Evolutionary conservation across 495 filamentous ascomycete species (phyloP), one percentile per base, ranked within the genome.

Genomic region (Penicillium atrosanguineum): DNA sequence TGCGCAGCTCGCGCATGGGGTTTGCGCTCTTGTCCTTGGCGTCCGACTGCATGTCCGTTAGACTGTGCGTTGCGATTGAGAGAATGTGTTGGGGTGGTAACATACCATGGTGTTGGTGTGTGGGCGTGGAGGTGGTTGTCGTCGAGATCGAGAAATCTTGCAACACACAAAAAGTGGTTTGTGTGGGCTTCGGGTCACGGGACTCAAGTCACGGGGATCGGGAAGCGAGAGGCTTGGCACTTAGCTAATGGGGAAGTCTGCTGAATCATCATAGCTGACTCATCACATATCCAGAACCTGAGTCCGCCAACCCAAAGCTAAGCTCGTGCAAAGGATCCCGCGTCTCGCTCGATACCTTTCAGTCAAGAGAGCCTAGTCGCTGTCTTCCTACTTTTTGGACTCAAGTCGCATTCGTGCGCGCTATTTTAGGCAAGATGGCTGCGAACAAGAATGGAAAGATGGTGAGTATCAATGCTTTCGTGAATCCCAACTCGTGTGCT

Each of bases 1-100:
- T 96, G 81, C 90, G 89, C 73, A 99, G 89, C 82, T 97, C 92
- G 79, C 91, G 88, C 95, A 97, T 97, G 78, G 94, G 92, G 84
- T 98, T 98, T 68, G 82, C 79, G 78, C 80, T 79, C 83, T 97
- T 93, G 71, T 90, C 83, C 75, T 82, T 83, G 70, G 73, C 78
- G 71, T 86, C 79, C 61, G 79, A 78, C 68, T 78, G 68, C 68
- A 71, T 76, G 47, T 53, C 52, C 59, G 57, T 69, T 70, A 63
- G 64, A 63, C 60, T 51, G 31, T 56, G 46, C 46, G 47, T 46
- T 56, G 31, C 21, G 46, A 47, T 43, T 41, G 26, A 14, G 38
- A 16, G 16, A 34, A 42, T 48, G 20, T 39, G 25, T 36, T 44
- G 50, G 48, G 57, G 53, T 50, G 56, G 25, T 43, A 40, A 71